Evolutionary conservation across 306 rosid genomes (phyloP).

Genomic region (Malus fusca): DNA sequence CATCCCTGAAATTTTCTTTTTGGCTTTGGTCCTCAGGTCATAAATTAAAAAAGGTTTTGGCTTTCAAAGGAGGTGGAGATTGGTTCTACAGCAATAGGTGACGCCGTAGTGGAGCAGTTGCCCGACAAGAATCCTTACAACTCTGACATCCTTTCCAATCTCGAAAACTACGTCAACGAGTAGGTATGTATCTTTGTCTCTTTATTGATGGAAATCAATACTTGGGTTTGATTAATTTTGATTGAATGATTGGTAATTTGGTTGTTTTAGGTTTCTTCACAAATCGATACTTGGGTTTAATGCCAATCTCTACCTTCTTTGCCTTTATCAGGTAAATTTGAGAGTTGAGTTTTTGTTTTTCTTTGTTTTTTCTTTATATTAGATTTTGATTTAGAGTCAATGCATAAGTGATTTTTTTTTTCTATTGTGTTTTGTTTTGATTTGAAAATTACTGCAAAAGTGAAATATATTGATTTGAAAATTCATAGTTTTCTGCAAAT

Average conservation of each 20-base stretch:
- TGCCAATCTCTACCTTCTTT: conserved; percentile 91
- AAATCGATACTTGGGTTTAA: conserved; percentile 47
- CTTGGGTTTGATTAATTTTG: background rate
- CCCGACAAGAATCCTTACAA: conserved; percentile 81
- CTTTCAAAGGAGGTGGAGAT: too few species aligned
- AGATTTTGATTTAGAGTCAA: too few species aligned
- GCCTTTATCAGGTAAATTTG: conserved; percentile 73
- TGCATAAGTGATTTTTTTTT: too few species aligned
- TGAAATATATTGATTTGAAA: too few species aligned
- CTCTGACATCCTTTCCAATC: conserved; percentile 83
- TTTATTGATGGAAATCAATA: background rate
- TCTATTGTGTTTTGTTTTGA: too few species aligned
- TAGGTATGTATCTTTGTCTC: conserved; percentile 35
- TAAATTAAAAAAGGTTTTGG: too few species aligned
- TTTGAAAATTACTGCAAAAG: too few species aligned
- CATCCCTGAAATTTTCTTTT: too few species aligned
- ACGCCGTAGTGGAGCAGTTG: background rate
- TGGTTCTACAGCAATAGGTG: too few species aligned
- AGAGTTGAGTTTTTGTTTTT: background rate
- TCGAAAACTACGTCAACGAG: conserved; percentile 81
- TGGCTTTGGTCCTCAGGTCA: too few species aligned
- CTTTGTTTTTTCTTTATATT: background rate
- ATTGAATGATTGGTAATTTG: background rate
- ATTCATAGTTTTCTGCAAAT: too few species aligned
- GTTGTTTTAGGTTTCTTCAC: background rate